These are phyloP conservation scores for Cordyceps cicadae DNA, from an alignment of 2,329 filamentous ascomycete species.

Conservation along the genomic window DNA sequence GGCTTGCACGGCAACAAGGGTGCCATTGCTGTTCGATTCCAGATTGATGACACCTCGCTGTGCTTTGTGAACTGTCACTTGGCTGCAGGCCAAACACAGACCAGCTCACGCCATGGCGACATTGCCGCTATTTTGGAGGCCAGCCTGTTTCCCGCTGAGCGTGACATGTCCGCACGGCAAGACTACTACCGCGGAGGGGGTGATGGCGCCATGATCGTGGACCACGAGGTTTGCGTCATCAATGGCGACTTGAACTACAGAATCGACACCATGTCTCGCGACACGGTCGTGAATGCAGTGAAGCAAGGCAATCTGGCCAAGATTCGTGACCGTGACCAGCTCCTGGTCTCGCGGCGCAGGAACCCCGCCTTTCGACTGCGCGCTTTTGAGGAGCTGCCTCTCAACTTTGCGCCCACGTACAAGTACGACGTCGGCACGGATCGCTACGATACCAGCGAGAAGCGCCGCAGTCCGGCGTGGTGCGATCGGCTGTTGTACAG, in stretches of 20 bases:
- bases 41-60: constrained; percentile 85
- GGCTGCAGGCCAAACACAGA: constrained; percentile 86
- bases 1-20: constrained; percentile 96
- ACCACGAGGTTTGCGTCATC: constrained; percentile 94
- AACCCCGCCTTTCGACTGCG: constrained; percentile 85
- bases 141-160: constrained; percentile 62
- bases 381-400: constrained; percentile 82
- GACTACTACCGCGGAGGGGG: constrained; percentile 86
- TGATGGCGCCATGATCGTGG: constrained; percentile 87
- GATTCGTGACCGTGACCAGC: constrained; percentile 85
- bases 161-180: constrained; percentile 56
- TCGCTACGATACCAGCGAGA: constrained; percentile 88
- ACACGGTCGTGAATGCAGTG: constrained; percentile 81
- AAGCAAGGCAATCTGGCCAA: constrained; percentile 73
- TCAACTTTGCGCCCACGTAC: constrained; percentile 91
- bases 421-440: constrained; percentile 97
- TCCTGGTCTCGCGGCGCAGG: constrained; percentile 78
- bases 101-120: constrained; percentile 85
- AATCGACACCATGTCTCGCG: constrained; percentile 92
- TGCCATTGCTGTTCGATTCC: constrained; percentile 82
- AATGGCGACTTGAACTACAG: constrained; percentile 98
- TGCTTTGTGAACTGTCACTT: constrained; percentile 98
- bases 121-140: constrained; percentile 82
- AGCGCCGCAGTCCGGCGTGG: constrained; percentile 90
- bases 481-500: constrained; percentile 90